phyloP scores from a whole-genome alignment of 2,329 filamentous ascomycete species.

The Xylaria sp. region DNA sequence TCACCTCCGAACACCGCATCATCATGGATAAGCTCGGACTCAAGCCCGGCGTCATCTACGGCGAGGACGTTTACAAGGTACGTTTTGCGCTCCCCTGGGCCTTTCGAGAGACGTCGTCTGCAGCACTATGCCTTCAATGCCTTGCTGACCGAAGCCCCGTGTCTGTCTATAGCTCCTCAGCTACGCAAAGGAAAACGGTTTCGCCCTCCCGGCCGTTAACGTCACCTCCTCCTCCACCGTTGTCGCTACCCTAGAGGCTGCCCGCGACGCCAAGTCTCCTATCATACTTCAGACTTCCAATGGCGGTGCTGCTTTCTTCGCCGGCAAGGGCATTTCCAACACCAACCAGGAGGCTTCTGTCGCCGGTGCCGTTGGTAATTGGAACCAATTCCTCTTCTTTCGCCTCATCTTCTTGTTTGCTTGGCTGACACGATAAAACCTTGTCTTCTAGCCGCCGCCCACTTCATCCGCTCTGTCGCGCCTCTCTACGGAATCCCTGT shows the following conservation, averaged over 20 bases:
- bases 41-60: slow-evolving; percentile 46
- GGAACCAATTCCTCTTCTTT: background rate
- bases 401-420: background rate
- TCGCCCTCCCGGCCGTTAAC: slow-evolving; percentile 91
- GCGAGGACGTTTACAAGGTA: slow-evolving; percentile 44
- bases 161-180: slow-evolving; percentile 34
- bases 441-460: slow-evolving; percentile 72
- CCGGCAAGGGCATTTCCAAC: slow-evolving; percentile 89
- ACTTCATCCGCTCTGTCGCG: slow-evolving; percentile 91
- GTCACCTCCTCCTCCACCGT: slow-evolving; percentile 92
- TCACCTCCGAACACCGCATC: slow-evolving; percentile 16
- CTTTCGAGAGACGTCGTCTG: too few species aligned
- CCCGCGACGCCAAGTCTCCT: slow-evolving; percentile 88
- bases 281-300: slow-evolving; percentile 94
- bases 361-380: slow-evolving; percentile 73
- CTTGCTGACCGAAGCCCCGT: slow-evolving; percentile 15
- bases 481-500: slow-evolving; percentile 90
- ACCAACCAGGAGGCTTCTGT: slow-evolving; percentile 86
- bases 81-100: slow-evolving; percentile 9
- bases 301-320: slow-evolving; percentile 93
- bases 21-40: slow-evolving; percentile 40
- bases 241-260: slow-evolving; percentile 91
- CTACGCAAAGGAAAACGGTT: slow-evolving; percentile 70
- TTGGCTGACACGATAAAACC: slow-evolving; percentile 22
- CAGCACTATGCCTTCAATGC: too few species aligned